A percentile compares a stretch with the other conserved stretches of the same genome.
Conservation (phyloP, 2,329 filamentous ascomycete species). For the Thyridium curvatum region DNA sequence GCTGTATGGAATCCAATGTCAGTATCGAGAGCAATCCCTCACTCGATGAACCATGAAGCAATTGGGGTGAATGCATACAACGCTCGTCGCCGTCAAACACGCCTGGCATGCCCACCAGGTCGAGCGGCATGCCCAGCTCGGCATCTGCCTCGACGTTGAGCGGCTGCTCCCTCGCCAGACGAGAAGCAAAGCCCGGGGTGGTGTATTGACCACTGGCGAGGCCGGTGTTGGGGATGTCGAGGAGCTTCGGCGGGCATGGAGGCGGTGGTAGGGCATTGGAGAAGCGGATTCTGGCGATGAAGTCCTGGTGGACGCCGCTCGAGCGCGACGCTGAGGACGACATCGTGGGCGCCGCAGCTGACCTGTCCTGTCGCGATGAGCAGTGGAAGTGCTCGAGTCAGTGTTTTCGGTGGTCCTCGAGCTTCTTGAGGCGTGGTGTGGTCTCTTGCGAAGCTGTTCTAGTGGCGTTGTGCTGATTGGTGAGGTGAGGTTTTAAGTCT, state of each 20-base stretch:
- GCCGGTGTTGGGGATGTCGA: conserved; percentile 93
- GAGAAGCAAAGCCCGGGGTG: conserved; percentile 81
- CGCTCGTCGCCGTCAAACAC: conserved; percentile 94
- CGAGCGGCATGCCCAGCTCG: conserved; percentile 94
- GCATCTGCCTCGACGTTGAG: conserved; percentile 96
- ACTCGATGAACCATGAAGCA: conserved; percentile 11
- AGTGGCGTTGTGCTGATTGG: too few relatives aligned
- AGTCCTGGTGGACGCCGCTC: conserved; percentile 74
- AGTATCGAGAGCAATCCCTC: too few relatives aligned
- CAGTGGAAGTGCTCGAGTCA: too few relatives aligned
- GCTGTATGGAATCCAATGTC: conserved; percentile 40
- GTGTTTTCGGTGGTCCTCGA: too few relatives aligned
- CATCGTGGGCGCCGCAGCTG: conserved; percentile 18
- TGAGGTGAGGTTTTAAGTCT: too few relatives aligned
- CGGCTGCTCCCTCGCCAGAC: conserved; percentile 83
- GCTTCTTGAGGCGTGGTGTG: too few relatives aligned
- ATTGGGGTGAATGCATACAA: conserved; percentile 49
- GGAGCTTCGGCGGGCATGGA: conserved; percentile 89
- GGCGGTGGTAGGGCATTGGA: conserved; percentile 94
- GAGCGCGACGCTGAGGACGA: conserved; percentile 32
- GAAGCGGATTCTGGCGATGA: conserved; percentile 92
- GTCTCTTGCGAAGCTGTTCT: too few relatives aligned
- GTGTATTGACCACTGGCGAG: conserved; percentile 84
- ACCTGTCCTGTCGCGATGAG: too few relatives aligned
- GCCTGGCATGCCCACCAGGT: conserved; percentile 88